Percentiles rank a stretch among this genome's conserved stretches.
phyloP scores from a whole-genome alignment of 83 land plant species.

The Picea abies region DNA sequence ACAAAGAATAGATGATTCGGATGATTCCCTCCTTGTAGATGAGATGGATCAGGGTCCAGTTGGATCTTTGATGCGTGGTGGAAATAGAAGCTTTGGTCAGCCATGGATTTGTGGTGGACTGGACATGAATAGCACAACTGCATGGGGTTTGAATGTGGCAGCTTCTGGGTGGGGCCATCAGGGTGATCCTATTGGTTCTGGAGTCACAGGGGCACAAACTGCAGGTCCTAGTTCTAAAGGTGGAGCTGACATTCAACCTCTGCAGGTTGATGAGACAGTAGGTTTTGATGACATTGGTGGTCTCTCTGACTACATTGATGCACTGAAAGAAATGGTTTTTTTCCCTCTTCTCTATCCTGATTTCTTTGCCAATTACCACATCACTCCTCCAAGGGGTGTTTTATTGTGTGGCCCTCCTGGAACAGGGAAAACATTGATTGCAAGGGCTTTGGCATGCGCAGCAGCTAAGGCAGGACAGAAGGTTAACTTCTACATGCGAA shows the following conservation, averaged over 20 bases:
- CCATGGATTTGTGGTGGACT: slow-evolving; percentile 88
- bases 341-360: slow-evolving; percentile 97
- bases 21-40: slow-evolving; percentile 97
- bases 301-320: slow-evolving; percentile 87
- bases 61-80: slow-evolving; percentile 74
- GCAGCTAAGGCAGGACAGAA: slow-evolving; percentile 97
- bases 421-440: slow-evolving; percentile 95
- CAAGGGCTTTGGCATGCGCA: slow-evolving; percentile 96
- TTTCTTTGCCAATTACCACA: slow-evolving; percentile 91
- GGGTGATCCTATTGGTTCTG: slow-evolving; percentile 47
- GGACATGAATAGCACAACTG: slow-evolving; percentile 74
- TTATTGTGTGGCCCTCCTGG: slow-evolving; percentile 98
- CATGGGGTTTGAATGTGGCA: slow-evolving; percentile 86
- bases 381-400: slow-evolving; percentile 98
- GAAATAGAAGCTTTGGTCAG: slow-evolving; percentile 54
- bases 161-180: slow-evolving; percentile 93
- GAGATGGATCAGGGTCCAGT: slow-evolving; percentile 91
- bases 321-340: slow-evolving; percentile 98
- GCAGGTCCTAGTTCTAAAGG: slow-evolving; percentile 99
- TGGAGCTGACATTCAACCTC: slow-evolving; percentile 97
- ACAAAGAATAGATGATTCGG: slow-evolving; percentile 81
- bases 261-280: slow-evolving; percentile 92
- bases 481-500: slow-evolving; percentile 98
- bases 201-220: slow-evolving; percentile 81
- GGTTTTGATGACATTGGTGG: slow-evolving; percentile 97